Evolutionary conservation across 192 early-diverging fungal species (phyloP).

Genomic region (Phlyctochytrium bullatum): DNA sequence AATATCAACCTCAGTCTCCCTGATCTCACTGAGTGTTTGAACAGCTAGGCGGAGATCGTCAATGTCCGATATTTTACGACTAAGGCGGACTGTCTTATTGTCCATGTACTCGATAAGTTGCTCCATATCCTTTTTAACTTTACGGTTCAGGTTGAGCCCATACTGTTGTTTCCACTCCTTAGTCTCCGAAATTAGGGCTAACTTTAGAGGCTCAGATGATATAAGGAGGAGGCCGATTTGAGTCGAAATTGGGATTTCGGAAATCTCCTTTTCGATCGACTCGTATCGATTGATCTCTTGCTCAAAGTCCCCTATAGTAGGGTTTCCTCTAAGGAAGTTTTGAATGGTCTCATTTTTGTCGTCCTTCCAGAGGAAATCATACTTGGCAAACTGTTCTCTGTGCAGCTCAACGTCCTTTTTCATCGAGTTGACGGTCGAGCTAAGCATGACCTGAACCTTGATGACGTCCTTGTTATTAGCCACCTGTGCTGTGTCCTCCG

Average conservation of each 20-base stretch:
- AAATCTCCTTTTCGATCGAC: slow-evolving; percentile 56
- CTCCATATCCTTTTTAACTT: slow-evolving; percentile 68
- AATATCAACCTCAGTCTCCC: slow-evolving; percentile 64
- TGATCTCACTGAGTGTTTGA: slow-evolving; percentile 57
- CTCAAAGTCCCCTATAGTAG: slow-evolving; percentile 63
- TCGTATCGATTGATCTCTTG: slow-evolving; percentile 64
- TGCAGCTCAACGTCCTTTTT: slow-evolving; percentile 63
- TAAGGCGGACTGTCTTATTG: slow-evolving; percentile 53
- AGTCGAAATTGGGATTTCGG: slow-evolving; percentile 53
- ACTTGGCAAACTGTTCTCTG: slow-evolving; percentile 62
- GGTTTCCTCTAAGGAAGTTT: slow-evolving; percentile 52
- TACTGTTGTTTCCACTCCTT: slow-evolving; percentile 71
- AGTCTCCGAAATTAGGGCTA: slow-evolving; percentile 60
- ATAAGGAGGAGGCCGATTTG: slow-evolving; percentile 61
- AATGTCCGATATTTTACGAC: slow-evolving; percentile 62
- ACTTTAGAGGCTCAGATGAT: slow-evolving; percentile 60
- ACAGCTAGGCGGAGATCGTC: slow-evolving; percentile 63
- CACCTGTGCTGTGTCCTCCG: slow-evolving; percentile 63
- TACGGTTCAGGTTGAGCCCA: slow-evolving; percentile 60
- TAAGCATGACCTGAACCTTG: slow-evolving; percentile 54
- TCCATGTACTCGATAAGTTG: slow-evolving; percentile 68
- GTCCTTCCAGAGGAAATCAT: slow-evolving; percentile 67
- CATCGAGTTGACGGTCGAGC: slow-evolving; percentile 59
- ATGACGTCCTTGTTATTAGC: slow-evolving; percentile 66
- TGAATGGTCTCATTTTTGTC: slow-evolving; percentile 63